These are phyloP conservation scores for Aspergillus sclerotiicarbonarius DNA, from an alignment of 495 filamentous ascomycete species.

Conservation along the genomic window DNA sequence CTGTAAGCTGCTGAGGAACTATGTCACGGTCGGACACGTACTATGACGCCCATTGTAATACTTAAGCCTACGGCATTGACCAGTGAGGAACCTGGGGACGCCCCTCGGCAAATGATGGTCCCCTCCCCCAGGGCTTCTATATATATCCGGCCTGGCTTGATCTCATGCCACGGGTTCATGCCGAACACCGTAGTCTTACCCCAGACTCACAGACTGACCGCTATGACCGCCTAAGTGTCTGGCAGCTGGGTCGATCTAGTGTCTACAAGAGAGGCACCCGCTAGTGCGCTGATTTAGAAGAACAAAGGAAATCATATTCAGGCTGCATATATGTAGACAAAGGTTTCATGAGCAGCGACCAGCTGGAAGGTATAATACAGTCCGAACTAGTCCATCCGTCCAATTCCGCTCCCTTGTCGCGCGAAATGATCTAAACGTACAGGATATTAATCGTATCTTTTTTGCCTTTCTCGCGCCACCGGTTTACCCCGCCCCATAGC, in stretches of 20 bases:
- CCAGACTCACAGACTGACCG: not conserved
- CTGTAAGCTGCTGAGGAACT: too few species aligned
- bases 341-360: slow-evolving; percentile 15
- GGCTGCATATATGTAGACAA: slow-evolving; percentile 28
- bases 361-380: slow-evolving; percentile 13
- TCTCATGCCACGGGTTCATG: not conserved
- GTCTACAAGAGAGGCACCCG: not conserved
- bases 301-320: slow-evolving; percentile 36
- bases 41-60: too few species aligned
- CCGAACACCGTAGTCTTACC: not conserved
- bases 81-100: too few species aligned
- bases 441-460: slow-evolving; percentile 52
- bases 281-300: not conserved
- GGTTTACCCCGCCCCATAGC: slow-evolving; percentile 20
- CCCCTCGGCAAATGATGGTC: not conserved
- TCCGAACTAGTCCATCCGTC: slow-evolving; percentile 12
- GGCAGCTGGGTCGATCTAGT: not conserved
- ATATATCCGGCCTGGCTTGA: not conserved
- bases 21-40: too few species aligned
- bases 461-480: slow-evolving; percentile 19
- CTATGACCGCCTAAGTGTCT: not conserved
- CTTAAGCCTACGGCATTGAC: too few species aligned
- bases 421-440: slow-evolving; percentile 51
- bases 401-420: slow-evolving; percentile 36
- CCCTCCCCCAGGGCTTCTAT: not conserved